Evolutionary conservation across 2,329 filamentous ascomycete genomes (phyloP).

Genomic region (Exserohilum rostratum): DNA sequence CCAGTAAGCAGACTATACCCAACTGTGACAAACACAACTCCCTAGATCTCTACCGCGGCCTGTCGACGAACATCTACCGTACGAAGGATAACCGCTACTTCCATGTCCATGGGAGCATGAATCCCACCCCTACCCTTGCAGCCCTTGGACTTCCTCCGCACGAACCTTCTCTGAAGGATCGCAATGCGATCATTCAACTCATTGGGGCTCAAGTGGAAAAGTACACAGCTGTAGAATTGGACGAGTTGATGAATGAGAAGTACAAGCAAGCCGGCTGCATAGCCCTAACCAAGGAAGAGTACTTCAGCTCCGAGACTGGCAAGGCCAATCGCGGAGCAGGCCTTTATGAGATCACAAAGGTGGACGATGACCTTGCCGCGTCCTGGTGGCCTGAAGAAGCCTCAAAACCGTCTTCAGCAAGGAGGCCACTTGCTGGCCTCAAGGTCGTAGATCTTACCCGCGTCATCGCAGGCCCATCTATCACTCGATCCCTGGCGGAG

Average conservation of each 20-base stretch:
- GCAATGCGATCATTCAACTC: neutral
- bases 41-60: conserved; percentile 34
- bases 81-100: conserved; percentile 56
- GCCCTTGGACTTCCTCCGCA: conserved; percentile 45
- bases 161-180: neutral
- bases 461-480: conserved; percentile 57
- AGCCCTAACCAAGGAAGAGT: conserved; percentile 48
- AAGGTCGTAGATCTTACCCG: conserved; percentile 59
- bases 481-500: conserved; percentile 53
- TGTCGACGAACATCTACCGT: conserved; percentile 56
- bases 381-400: conserved; percentile 51
- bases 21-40: conserved; percentile 33
- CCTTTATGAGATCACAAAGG: conserved; percentile 48
- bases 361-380: conserved; percentile 34
- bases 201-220: conserved; percentile 23
- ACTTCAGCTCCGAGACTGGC: conserved; percentile 49
- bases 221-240: conserved; percentile 44
- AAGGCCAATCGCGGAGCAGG: conserved; percentile 52
- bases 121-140: conserved; percentile 52
- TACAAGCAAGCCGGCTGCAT: conserved; percentile 52
- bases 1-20: too few species aligned
- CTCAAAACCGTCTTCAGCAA: conserved; percentile 27
- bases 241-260: conserved; percentile 45
- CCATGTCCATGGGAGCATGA: conserved; percentile 57
- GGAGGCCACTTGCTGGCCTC: conserved; percentile 55